Percentiles rank a stretch among this genome's conserved stretches.
Evolutionary conservation across 192 early-diverging fungal genomes (phyloP).

Genomic region (Coemansia interrupta): DNA sequence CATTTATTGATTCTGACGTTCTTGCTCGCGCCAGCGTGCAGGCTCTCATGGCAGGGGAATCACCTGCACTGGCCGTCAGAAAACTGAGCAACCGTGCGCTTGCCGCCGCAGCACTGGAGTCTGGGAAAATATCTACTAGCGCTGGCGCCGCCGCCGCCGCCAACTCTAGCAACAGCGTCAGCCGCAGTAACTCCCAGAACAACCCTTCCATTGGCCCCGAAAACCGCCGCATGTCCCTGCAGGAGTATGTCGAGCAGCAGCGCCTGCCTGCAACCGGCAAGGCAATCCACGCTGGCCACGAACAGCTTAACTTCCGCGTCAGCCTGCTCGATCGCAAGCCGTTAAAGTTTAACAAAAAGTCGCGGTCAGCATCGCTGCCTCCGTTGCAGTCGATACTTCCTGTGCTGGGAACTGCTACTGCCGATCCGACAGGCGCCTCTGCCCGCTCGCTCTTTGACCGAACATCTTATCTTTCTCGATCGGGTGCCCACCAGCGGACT

Average conservation of each 20-base stretch:
- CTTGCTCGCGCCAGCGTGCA: slow-evolving; percentile 32
- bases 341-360: slow-evolving; percentile 10
- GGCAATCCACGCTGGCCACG: slow-evolving; percentile 18
- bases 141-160: background rate
- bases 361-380: slow-evolving; percentile 37
- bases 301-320: slow-evolving; percentile 52
- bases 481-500: slow-evolving; percentile 22
- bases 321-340: slow-evolving; percentile 33
- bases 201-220: background rate
- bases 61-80: slow-evolving; percentile 14
- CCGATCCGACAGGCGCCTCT: background rate
- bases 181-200: background rate
- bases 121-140: background rate
- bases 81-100: slow-evolving; percentile 9
- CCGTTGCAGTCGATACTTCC: slow-evolving; percentile 12
- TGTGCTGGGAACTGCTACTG: slow-evolving; percentile 2
- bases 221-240: slow-evolving; percentile 23
- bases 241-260: slow-evolving; percentile 45
- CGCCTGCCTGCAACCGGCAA: slow-evolving; percentile 5
- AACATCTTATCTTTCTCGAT: slow-evolving; percentile 1
- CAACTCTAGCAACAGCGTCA: background rate
- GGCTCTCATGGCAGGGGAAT: slow-evolving; percentile 22
- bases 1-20: slow-evolving; percentile 20
- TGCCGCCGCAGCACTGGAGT: slow-evolving; percentile 3
- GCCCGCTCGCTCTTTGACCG: slow-evolving; percentile 2